Evolutionary conservation across 2,329 filamentous ascomycete species (phyloP).

Genomic region (Uncinocarpus reesii): DNA sequence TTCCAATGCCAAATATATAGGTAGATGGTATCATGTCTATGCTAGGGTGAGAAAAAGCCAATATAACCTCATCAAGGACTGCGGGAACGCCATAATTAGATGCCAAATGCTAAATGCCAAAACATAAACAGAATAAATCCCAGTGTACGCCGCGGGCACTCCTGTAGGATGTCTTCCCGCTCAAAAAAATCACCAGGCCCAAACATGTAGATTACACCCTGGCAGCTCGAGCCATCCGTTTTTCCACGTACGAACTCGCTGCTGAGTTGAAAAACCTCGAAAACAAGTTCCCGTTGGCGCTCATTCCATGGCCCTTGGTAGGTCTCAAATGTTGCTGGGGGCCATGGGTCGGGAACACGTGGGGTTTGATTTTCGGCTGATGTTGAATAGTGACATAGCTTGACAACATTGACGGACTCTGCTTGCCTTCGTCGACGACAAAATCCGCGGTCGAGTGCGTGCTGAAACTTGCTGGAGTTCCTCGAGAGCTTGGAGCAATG

Average conservation of each 20-base stretch:
- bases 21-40: too few species aligned
- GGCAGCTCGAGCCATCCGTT: slow-evolving; percentile 27
- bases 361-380: slow-evolving; percentile 25
- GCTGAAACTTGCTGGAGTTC: slow-evolving; percentile 36
- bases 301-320: slow-evolving; percentile 27
- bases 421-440: slow-evolving; percentile 26
- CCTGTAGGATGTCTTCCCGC: background rate
- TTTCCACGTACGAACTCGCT: slow-evolving; percentile 33
- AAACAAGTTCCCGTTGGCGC: slow-evolving; percentile 30
- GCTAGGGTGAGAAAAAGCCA: background rate
- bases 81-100: background rate
- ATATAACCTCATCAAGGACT: background rate
- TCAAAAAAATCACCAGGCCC: too few species aligned
- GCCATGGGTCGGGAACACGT: slow-evolving; percentile 21
- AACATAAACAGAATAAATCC: background rate
- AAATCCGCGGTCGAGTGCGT: slow-evolving; percentile 30
- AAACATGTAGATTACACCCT: slow-evolving; percentile 2
- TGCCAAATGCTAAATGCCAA: background rate
- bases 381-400: slow-evolving; percentile 30
- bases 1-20: background rate
- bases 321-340: slow-evolving; percentile 35
- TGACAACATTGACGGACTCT: slow-evolving; percentile 29
- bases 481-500: slow-evolving; percentile 34
- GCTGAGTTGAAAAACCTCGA: slow-evolving; percentile 37
- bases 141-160: background rate